Evolutionary conservation across 495 filamentous ascomycete species (phyloP).

Genomic region (Haplographium delicatum): DNA sequence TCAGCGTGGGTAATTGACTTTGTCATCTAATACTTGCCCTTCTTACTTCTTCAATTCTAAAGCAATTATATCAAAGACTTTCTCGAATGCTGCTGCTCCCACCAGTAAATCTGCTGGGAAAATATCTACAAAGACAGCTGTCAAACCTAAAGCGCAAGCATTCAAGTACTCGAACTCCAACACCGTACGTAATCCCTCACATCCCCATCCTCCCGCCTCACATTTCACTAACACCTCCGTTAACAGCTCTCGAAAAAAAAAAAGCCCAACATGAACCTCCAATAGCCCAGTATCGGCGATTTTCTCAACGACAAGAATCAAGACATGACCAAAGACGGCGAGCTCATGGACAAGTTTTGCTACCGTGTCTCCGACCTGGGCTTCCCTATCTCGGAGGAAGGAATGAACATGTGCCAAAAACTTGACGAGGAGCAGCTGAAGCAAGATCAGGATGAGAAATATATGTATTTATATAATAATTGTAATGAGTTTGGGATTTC

Average conservation of each 20-base stretch:
- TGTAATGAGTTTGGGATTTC: conserved; percentile 31
- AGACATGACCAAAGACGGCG: conserved; percentile 8
- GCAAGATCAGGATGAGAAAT: conserved; percentile 34
- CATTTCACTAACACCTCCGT: not conserved
- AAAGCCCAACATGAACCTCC: conserved; percentile 1
- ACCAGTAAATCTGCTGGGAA: not conserved
- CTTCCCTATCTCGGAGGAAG: conserved; percentile 2
- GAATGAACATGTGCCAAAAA: not conserved
- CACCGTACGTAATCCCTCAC: conserved; percentile 1
- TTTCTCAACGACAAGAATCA: conserved; percentile 14
- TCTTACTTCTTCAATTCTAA: no score
- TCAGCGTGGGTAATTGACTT: no score
- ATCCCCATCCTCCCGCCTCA: not conserved
- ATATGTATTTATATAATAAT: conserved; percentile 40
- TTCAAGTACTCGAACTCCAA: conserved; percentile 11
- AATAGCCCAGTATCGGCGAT: conserved; percentile 11
- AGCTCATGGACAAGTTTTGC: not conserved
- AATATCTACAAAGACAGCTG: not conserved
- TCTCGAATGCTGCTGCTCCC: not conserved
- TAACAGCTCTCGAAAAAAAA: conserved; percentile 7
- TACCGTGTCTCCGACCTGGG: conserved; percentile 10
- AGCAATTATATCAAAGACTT: conserved; percentile 7
- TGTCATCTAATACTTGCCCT: no score
- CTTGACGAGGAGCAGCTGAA: conserved; percentile 16
- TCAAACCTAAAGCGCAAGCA: not conserved